Base-by-base conservation (phyloP, 2,329 filamentous ascomycete genomes). In the Venturia asperata region DNA sequence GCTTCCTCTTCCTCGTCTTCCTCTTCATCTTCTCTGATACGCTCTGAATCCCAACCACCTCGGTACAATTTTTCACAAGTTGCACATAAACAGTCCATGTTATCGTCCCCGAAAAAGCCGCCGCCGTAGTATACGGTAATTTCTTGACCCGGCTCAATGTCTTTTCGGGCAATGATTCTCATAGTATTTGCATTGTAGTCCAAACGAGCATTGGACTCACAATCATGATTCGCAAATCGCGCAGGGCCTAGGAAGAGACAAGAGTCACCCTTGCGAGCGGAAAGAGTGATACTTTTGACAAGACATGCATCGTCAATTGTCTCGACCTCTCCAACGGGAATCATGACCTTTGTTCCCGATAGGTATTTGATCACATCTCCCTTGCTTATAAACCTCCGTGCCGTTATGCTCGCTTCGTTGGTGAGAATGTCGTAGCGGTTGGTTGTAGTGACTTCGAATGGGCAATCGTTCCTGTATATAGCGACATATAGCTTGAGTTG, bases 211-310 rank as follows among this genome's bases (percentile, higher is more conserved):
- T 97, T 99, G 41, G 94, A 91, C 70, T 89, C 84, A 77, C 94
- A 99, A 75, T 99, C 94, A 77, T 99, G 94, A 73, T 99, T 99
- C 34, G 94, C 92, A 75, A 99, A 97, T 62, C 94, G 87, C 42
- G 94, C 94, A 9, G 94, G 95, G 0, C 94, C 94, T 74, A 99
- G 87, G 74, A 99, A 97, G 52, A 99, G 80, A 63, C 91, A 96
- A 39, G 92, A 89, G 67, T 88, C 88, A 77, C 96, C 97, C 77
- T 90, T 93, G 66, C 94, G 85, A 69, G 91, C 93, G 68, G 92
- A 96, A 72, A 97, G 90, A 41, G 99, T 92, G 68, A 99, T 92
- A 74, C 92, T 97, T 75, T 99, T 99, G 74, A 99, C 94, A 72
- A 93, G 92, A 73, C 94, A 89, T 67, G 87, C 88, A 68, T 87